phyloP scores from a whole-genome alignment of 352 stramenopile species.

The Pythium utonaiense region DNA sequence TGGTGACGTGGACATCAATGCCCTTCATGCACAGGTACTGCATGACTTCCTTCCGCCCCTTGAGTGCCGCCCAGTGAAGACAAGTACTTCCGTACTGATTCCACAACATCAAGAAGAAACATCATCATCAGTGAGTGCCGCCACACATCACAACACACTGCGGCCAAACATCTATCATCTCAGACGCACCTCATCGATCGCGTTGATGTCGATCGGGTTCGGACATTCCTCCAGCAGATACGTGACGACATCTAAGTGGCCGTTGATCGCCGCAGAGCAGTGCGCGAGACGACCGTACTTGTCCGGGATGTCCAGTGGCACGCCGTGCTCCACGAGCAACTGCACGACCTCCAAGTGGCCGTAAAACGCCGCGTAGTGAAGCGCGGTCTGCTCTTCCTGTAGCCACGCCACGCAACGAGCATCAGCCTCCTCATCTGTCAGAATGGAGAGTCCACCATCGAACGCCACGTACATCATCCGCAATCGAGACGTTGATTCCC shows the following conservation, averaged over 20 bases:
- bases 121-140: neutral
- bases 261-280: slow-evolving; percentile 82
- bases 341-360: slow-evolving; percentile 85
- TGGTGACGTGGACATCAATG: slow-evolving; percentile 87
- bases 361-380: slow-evolving; percentile 87
- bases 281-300: slow-evolving; percentile 83
- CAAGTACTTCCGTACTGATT: slow-evolving; percentile 78
- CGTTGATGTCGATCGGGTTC: slow-evolving; percentile 83
- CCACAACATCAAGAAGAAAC: neutral
- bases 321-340: slow-evolving; percentile 74
- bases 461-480: slow-evolving; percentile 53
- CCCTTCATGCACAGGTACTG: slow-evolving; percentile 87
- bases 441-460: neutral
- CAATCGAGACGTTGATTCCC: slow-evolving; percentile 51
- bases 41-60: slow-evolving; percentile 82
- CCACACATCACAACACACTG: too few species aligned
- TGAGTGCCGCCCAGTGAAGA: slow-evolving; percentile 81
- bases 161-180: neutral
- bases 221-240: slow-evolving; percentile 81
- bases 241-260: slow-evolving; percentile 79
- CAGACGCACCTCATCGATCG: slow-evolving; percentile 70
- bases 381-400: slow-evolving; percentile 75
- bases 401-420: neutral
- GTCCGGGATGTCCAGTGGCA: slow-evolving; percentile 75
- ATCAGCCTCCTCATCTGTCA: neutral